Evolutionary conservation across 83 land plant species (phyloP).

Genomic region (Isoetes engelmannii): DNA sequence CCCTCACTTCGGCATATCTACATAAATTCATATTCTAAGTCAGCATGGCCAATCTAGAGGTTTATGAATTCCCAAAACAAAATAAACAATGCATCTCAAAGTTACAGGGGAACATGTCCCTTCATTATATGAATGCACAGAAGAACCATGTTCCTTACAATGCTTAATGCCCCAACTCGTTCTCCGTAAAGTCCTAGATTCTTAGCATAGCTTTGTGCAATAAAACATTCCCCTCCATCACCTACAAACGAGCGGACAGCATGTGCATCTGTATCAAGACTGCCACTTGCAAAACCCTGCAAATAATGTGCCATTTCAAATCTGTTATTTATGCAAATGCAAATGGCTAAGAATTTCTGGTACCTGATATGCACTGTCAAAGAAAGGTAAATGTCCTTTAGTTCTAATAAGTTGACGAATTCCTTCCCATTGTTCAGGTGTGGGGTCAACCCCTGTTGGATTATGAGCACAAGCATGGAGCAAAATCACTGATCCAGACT

Average conservation of each 20-base stretch:
- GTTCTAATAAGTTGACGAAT: conserved; percentile 18
- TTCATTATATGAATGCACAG: neutral
- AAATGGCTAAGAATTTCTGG: neutral
- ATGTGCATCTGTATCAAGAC: conserved; percentile 82
- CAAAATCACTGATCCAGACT: neutral
- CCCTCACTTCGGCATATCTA: conserved; percentile 54
- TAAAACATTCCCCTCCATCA: conserved; percentile 88
- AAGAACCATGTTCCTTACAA: conserved; percentile 44
- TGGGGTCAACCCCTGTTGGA: conserved; percentile 9
- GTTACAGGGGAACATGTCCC: neutral
- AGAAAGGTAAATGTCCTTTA: conserved; percentile 20
- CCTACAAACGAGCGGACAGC: conserved; percentile 85
- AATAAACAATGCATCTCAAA: neutral
- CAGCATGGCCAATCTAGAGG: too few species aligned
- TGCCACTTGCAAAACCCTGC: conserved; percentile 98
- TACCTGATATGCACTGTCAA: conserved; percentile 31
- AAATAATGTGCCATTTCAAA: neutral
- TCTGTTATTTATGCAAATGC: neutral
- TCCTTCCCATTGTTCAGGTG: conserved; percentile 26
- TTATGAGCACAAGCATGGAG: conserved; percentile 6
- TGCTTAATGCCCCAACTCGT: conserved; percentile 91
- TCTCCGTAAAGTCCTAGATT: conserved; percentile 97
- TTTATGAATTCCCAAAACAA: too few species aligned
- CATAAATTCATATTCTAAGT: too few species aligned
- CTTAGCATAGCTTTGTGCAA: conserved; percentile 94